Base-by-base conservation (phyloP, 179 eudicot genomes). In the Drosera spatulata region DNA sequence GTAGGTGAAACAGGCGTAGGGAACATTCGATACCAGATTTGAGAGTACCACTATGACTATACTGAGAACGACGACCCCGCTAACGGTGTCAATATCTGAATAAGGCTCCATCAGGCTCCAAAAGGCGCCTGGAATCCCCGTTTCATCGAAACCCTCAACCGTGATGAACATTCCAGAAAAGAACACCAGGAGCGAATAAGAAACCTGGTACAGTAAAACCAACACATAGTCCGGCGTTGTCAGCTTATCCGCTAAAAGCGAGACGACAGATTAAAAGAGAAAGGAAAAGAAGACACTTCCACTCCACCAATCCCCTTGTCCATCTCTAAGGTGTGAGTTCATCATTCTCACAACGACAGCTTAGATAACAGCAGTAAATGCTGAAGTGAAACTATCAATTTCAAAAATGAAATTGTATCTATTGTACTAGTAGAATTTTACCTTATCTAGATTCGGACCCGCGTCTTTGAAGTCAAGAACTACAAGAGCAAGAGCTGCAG, bases 131-230 rank as follows among this genome's bases (percentile, higher is more conserved):
- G 98, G 98, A 52, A 91, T 82, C 56, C 95, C 98, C 0, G 98
- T 91, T 71, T 64, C 81, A 75, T 91, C 88, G 63, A 91, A 88
- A 41, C 98, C 98, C 6, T 85, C 96, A 13, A 91, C 95, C 40
- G 98, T 88, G 53, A 91, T 88, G 58, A 91, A 91, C 98, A 91
- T 91, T 39, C 96, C 98, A 42, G 96, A 91, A 69, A 91, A 91
- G 84, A 91, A 91, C 68, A 91, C 71, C 74, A 91, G 64, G 10
- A 91, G 82, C 39, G 95, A 83, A 72, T 85, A 91, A 0, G 98
- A 91, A 43, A 91, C 91, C 97, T 91, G 81, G 48, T 57, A 22
- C 33, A 22, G 33, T 22, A 22, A 22, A 22, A 22, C 33, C 33
- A 22, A 22, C 33, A 22, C 33, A 22, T 22, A 22, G 33, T 22